Evolutionary conservation across 192 early-diverging fungal species (phyloP).

Genomic region (Coemansia pectinata): DNA sequence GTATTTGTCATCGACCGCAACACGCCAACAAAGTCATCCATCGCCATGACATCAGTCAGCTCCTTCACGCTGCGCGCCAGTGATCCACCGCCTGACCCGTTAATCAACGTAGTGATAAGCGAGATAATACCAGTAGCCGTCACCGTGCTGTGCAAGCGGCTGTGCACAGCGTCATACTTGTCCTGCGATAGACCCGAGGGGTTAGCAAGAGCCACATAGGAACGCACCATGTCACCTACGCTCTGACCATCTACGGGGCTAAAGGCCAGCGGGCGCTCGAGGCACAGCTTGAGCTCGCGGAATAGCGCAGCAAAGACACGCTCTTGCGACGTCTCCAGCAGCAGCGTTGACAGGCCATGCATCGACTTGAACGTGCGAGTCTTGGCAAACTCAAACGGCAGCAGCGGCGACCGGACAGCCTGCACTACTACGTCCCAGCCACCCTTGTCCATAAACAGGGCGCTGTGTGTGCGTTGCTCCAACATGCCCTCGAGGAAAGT

Average conservation of each 20-base stretch:
- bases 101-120: constrained; percentile 40
- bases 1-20: constrained; percentile 16
- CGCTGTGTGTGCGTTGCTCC: constrained; percentile 48
- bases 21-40: constrained; percentile 37
- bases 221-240: constrained; percentile 2
- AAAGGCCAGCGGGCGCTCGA: constrained; percentile 15
- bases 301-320: constrained; percentile 39
- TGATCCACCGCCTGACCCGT: constrained; percentile 40
- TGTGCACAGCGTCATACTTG: constrained; percentile 22
- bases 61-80: constrained; percentile 41
- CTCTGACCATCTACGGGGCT: background rate
- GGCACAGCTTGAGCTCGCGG: constrained; percentile 28
- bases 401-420: constrained; percentile 46
- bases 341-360: constrained; percentile 43
- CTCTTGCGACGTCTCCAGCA: constrained; percentile 51
- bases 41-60: constrained; percentile 20
- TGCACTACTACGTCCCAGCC: constrained; percentile 50
- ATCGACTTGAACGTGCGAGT: constrained; percentile 52
- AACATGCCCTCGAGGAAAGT: constrained; percentile 54
- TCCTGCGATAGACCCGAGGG: constrained; percentile 28
- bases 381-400: constrained; percentile 54
- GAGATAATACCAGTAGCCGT: constrained; percentile 31
- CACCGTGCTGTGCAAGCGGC: constrained; percentile 31
- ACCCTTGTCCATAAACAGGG: constrained; percentile 46
- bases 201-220: constrained; percentile 33